Evolutionary conservation across 2,329 filamentous ascomycete species (phyloP).

Genomic region (Gaeumannomyces tritici): DNA sequence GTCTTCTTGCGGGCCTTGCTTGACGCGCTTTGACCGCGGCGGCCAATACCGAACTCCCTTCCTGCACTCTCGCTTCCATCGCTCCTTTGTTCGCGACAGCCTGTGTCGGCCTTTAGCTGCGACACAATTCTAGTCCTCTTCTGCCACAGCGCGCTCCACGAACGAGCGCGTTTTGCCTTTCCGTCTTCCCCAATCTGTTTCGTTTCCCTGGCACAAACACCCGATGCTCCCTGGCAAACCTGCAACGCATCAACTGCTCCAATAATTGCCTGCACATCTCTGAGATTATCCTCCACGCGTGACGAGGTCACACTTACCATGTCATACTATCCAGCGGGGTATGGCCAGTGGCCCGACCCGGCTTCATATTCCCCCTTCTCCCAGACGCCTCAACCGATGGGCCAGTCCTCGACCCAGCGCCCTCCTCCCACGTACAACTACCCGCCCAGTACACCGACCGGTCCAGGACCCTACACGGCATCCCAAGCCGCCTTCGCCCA

Average conservation of each 20-base stretch:
- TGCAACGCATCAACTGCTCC: neutral
- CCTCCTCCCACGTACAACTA: slow-evolving; percentile 11
- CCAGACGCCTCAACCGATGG: slow-evolving; percentile 13
- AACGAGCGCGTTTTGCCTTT: neutral
- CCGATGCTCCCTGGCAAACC: neutral
- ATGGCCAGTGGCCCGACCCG: slow-evolving; percentile 14
- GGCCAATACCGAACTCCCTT: neutral
- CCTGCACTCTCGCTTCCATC: neutral
- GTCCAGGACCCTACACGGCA: slow-evolving; percentile 14
- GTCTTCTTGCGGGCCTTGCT: neutral
- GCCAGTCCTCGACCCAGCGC: neutral
- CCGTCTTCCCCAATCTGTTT: neutral
- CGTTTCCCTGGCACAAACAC: neutral
- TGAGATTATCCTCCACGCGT: neutral
- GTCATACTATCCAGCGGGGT: slow-evolving; percentile 28
- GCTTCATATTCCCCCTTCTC: slow-evolving; percentile 3
- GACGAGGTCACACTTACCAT: slow-evolving; percentile 16
- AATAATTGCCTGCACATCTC: neutral
- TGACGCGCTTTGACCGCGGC: neutral
- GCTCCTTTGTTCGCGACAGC: neutral
- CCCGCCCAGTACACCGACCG: slow-evolving; percentile 5
- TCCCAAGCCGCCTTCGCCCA: slow-evolving; percentile 25
- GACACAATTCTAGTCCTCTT: neutral
- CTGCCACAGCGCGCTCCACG: neutral
- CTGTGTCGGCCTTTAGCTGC: neutral